A percentile compares a stretch with the other conserved stretches of the same genome.
phyloP scores from a whole-genome alignment of 257 asterid genomes.

The Solanum acaule region DNA sequence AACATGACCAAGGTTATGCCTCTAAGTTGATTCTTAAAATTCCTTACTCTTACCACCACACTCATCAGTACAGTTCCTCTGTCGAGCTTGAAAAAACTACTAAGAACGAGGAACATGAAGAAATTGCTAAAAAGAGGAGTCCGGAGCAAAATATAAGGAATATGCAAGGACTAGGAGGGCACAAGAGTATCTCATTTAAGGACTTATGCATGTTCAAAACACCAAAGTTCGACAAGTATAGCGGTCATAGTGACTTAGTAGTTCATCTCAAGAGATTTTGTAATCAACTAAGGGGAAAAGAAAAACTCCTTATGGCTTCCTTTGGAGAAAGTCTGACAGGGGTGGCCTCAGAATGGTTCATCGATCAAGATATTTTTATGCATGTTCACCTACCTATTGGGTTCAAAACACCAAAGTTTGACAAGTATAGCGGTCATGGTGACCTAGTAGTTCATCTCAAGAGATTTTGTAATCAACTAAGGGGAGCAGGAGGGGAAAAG shows the following conservation, averaged over 20 bases:
- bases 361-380: background rate
- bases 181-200: background rate
- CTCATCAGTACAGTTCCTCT: background rate
- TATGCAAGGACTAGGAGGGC: background rate
- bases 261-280: background rate
- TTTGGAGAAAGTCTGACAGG: background rate
- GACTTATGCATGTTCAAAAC: background rate
- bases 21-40: background rate
- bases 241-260: background rate
- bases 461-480: background rate
- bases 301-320: background rate
- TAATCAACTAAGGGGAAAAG: background rate
- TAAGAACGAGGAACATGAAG: background rate
- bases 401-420: background rate
- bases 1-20: background rate
- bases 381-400: background rate
- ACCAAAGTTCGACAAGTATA: background rate
- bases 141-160: background rate
- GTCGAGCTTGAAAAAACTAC: background rate
- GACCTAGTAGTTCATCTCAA: background rate
- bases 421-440: background rate
- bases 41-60: background rate
- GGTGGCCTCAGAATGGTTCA: background rate
- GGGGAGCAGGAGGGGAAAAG: background rate
- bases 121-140: background rate